Base-by-base conservation (phyloP, 345 rosid species). In the Dipteronia sinensis region DNA sequence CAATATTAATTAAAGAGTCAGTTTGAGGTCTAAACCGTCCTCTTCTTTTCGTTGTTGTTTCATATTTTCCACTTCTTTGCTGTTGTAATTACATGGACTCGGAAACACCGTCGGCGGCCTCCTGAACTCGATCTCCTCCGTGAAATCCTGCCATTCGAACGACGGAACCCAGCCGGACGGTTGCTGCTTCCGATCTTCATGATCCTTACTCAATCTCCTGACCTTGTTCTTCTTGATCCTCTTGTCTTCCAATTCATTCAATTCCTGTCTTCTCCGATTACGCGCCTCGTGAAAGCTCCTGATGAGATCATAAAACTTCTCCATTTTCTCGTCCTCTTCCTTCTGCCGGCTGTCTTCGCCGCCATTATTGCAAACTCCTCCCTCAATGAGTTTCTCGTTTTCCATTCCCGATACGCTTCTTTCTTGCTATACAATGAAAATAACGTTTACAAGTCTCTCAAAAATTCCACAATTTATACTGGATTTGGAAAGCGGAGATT, bases 101-200 rank as follows among this genome's bases (percentile, higher is more conserved):
- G 80, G 73, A 20, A 78, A 71, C 46, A 77, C 11, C 11, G 63
- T 2, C 6, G 79, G 80, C 27, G 73, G 65, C 34, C 17, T 81
- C 31, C 40, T 20, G 22, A 77, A 81, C 29, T 81, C 70, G 17
- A 73, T 68, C 11, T 79, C 81, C 55, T 82, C 46, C 4, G 69
- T 61, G 42, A 85, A 85, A 77, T 82, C 85, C 66, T 79, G 77
- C 85, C 79, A 74, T 13, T 77, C 77, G 49, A 85, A 85, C 20
- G 51, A 65, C 7, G 88, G 88, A 51, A 82, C 77, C 88, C 88
- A 85, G 49, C 81, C 61, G 6, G 82, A 6, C 27, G 64, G 9
- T 16, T n/a, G 58, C 58, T 53, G 58, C 6, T 68, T 34, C 38
- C 38, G 38, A 34, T 34, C 38, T 34, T 34, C 38, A 34, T 34